These are phyloP conservation scores for Eutrema japonicum DNA, from an alignment of 345 rosid genomes.

Conservation along the genomic window DNA sequence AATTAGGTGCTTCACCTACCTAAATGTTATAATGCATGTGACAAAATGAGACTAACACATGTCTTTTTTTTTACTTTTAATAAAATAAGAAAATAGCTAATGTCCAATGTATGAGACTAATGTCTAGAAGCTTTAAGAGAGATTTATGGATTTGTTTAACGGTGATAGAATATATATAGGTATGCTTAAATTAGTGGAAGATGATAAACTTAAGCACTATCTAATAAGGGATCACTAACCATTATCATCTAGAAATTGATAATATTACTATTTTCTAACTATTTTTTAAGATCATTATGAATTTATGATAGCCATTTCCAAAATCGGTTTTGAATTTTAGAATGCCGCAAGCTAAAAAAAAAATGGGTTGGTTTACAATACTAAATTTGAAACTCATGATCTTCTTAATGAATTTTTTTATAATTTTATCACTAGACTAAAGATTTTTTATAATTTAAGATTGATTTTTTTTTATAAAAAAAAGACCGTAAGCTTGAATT, in stretches of 20 bases:
- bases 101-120: neutral
- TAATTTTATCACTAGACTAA: no score
- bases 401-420: no score
- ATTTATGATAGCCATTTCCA: neutral
- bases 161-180: neutral
- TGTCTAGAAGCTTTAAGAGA: slow-evolving; percentile 12
- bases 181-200: slow-evolving; percentile 25
- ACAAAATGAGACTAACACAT: slow-evolving; percentile 27
- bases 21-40: slow-evolving; percentile 43
- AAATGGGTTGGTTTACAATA: no score
- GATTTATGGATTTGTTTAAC: slow-evolving; percentile 13
- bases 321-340: no score
- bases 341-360: no score
- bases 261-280: neutral
- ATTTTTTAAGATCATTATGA: neutral
- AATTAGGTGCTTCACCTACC: slow-evolving; percentile 46
- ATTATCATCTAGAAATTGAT: slow-evolving; percentile 10
- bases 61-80: neutral
- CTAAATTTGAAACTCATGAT: no score
- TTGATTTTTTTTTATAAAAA: no score
- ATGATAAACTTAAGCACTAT: neutral
- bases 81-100: slow-evolving; percentile 1
- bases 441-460: no score
- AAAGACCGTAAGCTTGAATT: no score
- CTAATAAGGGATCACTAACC: neutral